Evolutionary conservation across 139 green algal species (phyloP).

Genomic region (Closterium sp.): DNA sequence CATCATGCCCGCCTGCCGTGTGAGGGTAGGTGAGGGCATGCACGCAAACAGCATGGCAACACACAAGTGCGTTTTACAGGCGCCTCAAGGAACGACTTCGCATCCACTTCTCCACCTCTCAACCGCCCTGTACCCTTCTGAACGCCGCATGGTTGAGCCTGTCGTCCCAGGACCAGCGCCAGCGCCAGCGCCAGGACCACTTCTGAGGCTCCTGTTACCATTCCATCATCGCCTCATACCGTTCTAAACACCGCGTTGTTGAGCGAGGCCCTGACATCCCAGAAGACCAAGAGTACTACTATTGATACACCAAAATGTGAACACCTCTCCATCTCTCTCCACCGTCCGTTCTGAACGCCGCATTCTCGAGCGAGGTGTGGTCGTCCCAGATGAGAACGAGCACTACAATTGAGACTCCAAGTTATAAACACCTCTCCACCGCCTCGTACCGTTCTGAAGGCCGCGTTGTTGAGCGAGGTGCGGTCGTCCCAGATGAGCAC

Average conservation of each 20-base stretch:
- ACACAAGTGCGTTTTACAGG: too few species aligned
- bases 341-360: neutral
- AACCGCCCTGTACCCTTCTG: too few species aligned
- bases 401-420: neutral
- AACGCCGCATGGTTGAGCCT: too few species aligned
- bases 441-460: neutral
- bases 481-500: constrained; percentile 69
- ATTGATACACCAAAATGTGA: too few species aligned
- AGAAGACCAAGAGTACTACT: too few species aligned
- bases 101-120: too few species aligned
- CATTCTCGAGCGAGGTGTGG: neutral
- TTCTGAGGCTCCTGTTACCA: too few species aligned
- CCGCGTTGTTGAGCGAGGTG: constrained; percentile 25
- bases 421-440: neutral
- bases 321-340: neutral
- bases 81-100: too few species aligned
- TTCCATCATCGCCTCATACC: too few species aligned
- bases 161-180: too few species aligned
- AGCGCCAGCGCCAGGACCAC: neutral
- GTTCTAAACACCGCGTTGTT: too few species aligned
- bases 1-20: constrained; percentile 58
- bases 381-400: constrained; percentile 20
- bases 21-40: neutral
- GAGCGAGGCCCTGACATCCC: too few species aligned
- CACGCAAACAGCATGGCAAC: neutral